phyloP scores from a whole-genome alignment of 352 stramenopile species.

The Globisporangium sylvaticum region DNA sequence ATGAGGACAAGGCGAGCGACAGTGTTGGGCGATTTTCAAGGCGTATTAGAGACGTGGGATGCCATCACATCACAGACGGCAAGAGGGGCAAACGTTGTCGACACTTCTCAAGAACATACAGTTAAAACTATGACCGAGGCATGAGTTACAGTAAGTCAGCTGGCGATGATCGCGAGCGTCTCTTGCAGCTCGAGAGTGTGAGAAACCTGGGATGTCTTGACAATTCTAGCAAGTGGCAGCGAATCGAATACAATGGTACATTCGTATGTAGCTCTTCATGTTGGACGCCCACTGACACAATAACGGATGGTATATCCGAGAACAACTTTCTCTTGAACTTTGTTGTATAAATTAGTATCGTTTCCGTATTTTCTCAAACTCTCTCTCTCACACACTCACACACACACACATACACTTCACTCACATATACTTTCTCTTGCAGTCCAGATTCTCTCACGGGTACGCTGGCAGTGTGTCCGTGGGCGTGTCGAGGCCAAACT shows the following conservation, averaged over 20 bases:
- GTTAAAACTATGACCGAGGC: not conserved
- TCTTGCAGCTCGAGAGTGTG: not conserved
- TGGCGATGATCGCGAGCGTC: not conserved
- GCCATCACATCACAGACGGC: not conserved
- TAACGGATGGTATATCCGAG: not conserved
- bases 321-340: not conserved
- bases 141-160: not conserved
- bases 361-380: too few relatives aligned
- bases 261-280: not conserved
- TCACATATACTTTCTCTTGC: not conserved
- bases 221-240: not conserved
- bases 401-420: not conserved
- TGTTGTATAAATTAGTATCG: not conserved
- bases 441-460: not conserved
- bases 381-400: too few relatives aligned
- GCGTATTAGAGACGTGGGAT: not conserved
- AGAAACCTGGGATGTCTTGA: not conserved
- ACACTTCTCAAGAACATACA: not conserved
- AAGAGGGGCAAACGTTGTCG: not conserved
- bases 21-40: not conserved
- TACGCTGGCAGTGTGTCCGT: slow-evolving; percentile 20
- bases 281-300: not conserved
- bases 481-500: slow-evolving; percentile 16
- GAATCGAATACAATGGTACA: not conserved
- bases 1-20: not conserved